phyloP scores from a whole-genome alignment of 1,284 basidiomycete species.

The Rhodofomes roseus region DNA sequence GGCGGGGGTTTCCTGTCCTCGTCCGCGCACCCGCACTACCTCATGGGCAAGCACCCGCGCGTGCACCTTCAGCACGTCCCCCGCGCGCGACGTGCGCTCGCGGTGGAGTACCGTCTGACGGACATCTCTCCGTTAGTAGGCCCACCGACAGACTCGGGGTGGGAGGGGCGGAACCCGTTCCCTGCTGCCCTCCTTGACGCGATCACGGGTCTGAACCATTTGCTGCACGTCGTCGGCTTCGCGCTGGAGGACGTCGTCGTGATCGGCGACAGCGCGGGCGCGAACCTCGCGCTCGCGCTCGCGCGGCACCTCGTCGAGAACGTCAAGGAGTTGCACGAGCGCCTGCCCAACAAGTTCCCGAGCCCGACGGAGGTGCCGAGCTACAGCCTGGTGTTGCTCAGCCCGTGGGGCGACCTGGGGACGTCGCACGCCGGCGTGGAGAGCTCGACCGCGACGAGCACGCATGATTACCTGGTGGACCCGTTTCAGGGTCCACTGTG shows the following conservation, averaged over 20 bases:
- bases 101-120: constrained; percentile 31
- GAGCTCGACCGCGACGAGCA: constrained; percentile 26
- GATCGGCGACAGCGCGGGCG: constrained; percentile 74
- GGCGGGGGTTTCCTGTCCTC: constrained; percentile 36
- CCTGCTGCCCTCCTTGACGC: constrained; percentile 43
- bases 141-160: constrained; percentile 5
- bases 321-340: constrained; percentile 26
- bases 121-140: constrained; percentile 17
- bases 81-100: constrained; percentile 27
- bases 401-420: constrained; percentile 37
- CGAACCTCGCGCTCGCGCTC: constrained; percentile 61
- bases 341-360: constrained; percentile 37
- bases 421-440: constrained; percentile 15
- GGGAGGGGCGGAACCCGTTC: constrained; percentile 29
- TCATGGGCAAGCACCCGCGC: constrained; percentile 26
- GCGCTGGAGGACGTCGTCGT: constrained; percentile 47
- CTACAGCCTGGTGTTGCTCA: constrained; percentile 31
- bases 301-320: constrained; percentile 38
- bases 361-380: background rate
- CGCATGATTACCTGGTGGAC: constrained; percentile 12
- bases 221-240: constrained; percentile 36
- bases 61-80: constrained; percentile 17
- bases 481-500: constrained; percentile 5
- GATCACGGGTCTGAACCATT: constrained; percentile 36
- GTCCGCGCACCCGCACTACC: constrained; percentile 35